Evolutionary conservation across 1,284 basidiomycete genomes (phyloP), one percentile per base, ranked within the genome.

Genomic region (Ustilago bromivora): DNA sequence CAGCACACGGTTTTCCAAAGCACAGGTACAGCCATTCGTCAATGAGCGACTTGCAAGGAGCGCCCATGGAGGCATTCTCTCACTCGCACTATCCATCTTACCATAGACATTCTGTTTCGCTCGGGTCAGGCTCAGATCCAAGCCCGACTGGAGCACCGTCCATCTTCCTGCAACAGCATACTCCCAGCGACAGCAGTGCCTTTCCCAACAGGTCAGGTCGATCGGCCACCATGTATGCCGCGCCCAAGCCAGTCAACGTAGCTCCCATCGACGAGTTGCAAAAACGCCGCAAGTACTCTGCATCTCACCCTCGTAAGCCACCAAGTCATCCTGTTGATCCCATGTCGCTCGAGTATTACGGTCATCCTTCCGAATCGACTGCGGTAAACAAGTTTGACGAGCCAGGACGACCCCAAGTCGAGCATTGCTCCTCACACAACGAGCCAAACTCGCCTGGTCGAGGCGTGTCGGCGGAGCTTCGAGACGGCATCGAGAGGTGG

Each of bases 311-410:
- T 51, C 41, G 55, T 17, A 68, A 56, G 34, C 8, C 47, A 38
- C 46, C 58, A 7, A 68, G 52, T 43, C 73, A 56, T 2, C 65
- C 64, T 15, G 43, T 78, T 13, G 71, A 78, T 38, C 68, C 71
- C 43, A 75, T 78, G 76, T 78, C 76, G 28, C 57, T 75, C 34
- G 76, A 72, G 31, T 78, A 75, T 57, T 78, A 78, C 41, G 71
- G 71, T 23, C 76, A 78, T 31, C 66, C 70, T 57, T 71, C 73
- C 11, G 71, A 69, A 12, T 17, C 67, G 4, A 36, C 60, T 1
- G 51, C 59, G 0, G 46, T 51, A 13, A 11, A 63, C 56, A 66
- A 67, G 54, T 47, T 58, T 35, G 66, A 74, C 15, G 62, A 47
- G 23, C 47, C 63, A 15, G 57, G 58, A 7, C 55, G 66, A 10